Percentiles rank a stretch among this genome's conserved stretches.
These are phyloP conservation scores for Mortierella sp. DNA, from an alignment of 371 early-diverging fungal species.

Conservation along the genomic window DNA sequence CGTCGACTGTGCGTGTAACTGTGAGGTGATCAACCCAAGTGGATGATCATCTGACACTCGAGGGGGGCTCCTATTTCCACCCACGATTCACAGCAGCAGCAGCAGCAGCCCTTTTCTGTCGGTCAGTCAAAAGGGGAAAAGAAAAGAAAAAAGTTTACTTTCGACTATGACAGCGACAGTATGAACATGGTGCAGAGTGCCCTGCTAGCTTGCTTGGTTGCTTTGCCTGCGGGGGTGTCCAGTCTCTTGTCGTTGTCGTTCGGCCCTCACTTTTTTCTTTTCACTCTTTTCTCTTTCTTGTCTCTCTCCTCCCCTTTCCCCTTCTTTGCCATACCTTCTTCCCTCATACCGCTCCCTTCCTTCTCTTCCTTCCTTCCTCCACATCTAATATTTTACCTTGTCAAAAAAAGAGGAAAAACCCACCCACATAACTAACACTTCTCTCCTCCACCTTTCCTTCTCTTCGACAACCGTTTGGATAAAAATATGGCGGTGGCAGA, in stretches of 20 bases:
- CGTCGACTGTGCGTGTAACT: neutral
- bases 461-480: neutral
- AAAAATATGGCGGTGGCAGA: slow-evolving; percentile 31
- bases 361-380: slow-evolving; percentile 20
- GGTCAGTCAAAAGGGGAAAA: neutral
- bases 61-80: neutral
- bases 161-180: neutral
- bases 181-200: neutral
- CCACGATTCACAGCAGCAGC: neutral
- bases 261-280: neutral
- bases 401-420: neutral
- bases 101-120: neutral
- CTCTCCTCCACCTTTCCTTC: slow-evolving; percentile 34
- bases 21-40: neutral
- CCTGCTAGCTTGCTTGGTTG: neutral
- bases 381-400: neutral
- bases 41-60: slow-evolving; percentile 6
- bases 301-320: neutral
- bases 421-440: slow-evolving; percentile 19
- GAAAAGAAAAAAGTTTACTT: neutral
- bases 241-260: slow-evolving; percentile 1
- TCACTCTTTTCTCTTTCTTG: neutral
- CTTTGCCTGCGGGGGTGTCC: neutral
- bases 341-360: neutral
- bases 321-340: neutral